phyloP scores from a whole-genome alignment of 2,329 filamentous ascomycete species.

The Xylariales sp. region DNA sequence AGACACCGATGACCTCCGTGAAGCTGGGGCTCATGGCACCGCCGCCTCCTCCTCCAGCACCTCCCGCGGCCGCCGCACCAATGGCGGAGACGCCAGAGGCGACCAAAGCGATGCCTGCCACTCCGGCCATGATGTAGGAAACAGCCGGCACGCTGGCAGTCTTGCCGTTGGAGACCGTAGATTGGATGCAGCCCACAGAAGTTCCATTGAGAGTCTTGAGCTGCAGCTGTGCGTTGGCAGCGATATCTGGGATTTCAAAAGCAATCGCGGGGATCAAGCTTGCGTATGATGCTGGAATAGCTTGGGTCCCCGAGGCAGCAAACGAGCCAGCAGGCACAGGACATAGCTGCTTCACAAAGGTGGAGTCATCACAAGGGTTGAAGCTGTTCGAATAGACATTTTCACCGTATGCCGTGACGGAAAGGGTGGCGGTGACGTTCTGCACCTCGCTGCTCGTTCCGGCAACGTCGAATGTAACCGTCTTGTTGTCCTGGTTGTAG shows the following conservation, averaged over 20 bases:
- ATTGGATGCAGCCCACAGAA: slow-evolving; percentile 77
- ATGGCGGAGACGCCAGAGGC: slow-evolving; percentile 69
- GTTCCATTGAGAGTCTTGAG: slow-evolving; percentile 56
- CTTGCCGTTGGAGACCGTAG: slow-evolving; percentile 82
- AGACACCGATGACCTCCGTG: slow-evolving; percentile 79
- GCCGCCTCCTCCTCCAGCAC: slow-evolving; percentile 52
- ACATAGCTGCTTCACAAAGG: slow-evolving; percentile 71
- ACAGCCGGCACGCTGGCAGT: slow-evolving; percentile 71
- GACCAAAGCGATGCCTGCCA: slow-evolving; percentile 78
- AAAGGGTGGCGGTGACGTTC: slow-evolving; percentile 74
- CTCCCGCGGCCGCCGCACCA: slow-evolving; percentile 53
- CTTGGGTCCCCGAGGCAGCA: slow-evolving; percentile 64
- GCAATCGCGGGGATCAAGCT: slow-evolving; percentile 80
- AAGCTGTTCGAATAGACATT: slow-evolving; percentile 75
- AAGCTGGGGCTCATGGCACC: slow-evolving; percentile 77
- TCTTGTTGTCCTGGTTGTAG: slow-evolving; percentile 72
- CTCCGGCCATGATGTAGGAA: slow-evolving; percentile 76
- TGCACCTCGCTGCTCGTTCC: slow-evolving; percentile 70
- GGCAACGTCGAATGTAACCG: slow-evolving; percentile 75
- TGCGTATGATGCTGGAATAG: slow-evolving; percentile 67
- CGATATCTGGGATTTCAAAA: slow-evolving; percentile 85
- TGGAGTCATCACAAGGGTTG: slow-evolving; percentile 70
- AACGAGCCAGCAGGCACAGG: slow-evolving; percentile 78
- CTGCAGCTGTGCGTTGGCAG: slow-evolving; percentile 76
- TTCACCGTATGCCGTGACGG: slow-evolving; percentile 79